phyloP scores from a whole-genome alignment of 306 rosid species.

The Hippophae rhamnoides region DNA sequence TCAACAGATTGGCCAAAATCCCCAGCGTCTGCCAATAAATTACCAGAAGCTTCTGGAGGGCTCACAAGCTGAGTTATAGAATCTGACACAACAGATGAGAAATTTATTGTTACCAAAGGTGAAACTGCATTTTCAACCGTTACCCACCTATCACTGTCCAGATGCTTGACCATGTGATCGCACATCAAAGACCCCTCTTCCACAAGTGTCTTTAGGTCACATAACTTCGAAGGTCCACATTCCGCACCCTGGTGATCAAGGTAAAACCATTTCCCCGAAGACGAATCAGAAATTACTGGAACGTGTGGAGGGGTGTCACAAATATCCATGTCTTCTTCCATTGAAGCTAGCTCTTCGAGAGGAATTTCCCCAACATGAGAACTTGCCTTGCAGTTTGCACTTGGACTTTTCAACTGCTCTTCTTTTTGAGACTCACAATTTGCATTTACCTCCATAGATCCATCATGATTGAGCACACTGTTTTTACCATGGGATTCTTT shows the following conservation, averaged over 20 bases:
- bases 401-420: slow-evolving; percentile 49
- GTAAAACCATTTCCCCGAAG: slow-evolving; percentile 89
- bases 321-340: slow-evolving; percentile 99
- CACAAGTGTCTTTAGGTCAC: slow-evolving; percentile 75
- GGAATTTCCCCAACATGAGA: slow-evolving; percentile 33
- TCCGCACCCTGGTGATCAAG: slow-evolving; percentile 77
- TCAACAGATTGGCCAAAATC: slow-evolving; percentile 33
- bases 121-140: slow-evolving; percentile 95
- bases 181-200: slow-evolving; percentile 73
- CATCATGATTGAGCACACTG: slow-evolving; percentile 26
- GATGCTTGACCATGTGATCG: slow-evolving; percentile 89
- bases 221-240: slow-evolving; percentile 70
- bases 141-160: slow-evolving; percentile 85
- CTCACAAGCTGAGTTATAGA: slow-evolving; percentile 66
- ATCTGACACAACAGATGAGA: slow-evolving; percentile 63
- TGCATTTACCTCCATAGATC: slow-evolving; percentile 33
- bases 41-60: slow-evolving; percentile 98
- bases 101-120: slow-evolving; percentile 53
- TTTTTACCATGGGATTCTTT: slow-evolving; percentile 52
- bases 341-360: slow-evolving; percentile 74
- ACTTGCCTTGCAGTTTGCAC: slow-evolving; percentile 35
- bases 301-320: slow-evolving; percentile 97
- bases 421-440: slow-evolving; percentile 37
- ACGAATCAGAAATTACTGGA: slow-evolving; percentile 49
- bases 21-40: slow-evolving; percentile 57